phyloP scores from a whole-genome alignment of 2,329 filamentous ascomycete species.

The Shiraia sp. region DNA sequence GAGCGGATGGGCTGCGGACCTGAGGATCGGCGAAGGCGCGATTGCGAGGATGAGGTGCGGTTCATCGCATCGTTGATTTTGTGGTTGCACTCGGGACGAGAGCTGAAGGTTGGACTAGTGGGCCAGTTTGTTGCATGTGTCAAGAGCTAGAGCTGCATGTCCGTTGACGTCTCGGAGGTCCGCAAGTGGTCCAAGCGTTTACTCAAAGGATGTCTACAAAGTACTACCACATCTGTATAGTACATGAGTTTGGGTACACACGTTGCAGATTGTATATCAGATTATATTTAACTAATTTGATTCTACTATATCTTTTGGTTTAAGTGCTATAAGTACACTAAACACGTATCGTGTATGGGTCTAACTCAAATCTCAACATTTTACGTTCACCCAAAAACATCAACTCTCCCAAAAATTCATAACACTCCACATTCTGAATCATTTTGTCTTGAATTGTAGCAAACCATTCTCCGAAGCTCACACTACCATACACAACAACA shows the following conservation, averaged over 20 bases:
- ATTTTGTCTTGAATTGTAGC: not conserved
- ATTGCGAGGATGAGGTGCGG: slow-evolving; percentile 45
- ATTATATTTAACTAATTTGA: no score
- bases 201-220: not conserved
- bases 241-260: no score
- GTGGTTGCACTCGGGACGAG: not conserved
- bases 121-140: not conserved
- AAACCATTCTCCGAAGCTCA: not conserved
- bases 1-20: slow-evolving; percentile 29
- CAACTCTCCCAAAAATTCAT: not conserved
- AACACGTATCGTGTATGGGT: no score
- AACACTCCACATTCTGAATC: not conserved
- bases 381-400: no score
- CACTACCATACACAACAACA: no score
- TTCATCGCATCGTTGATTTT: slow-evolving; percentile 48
- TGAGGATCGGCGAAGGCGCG: slow-evolving; percentile 17
- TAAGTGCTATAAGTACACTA: no score
- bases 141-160: slow-evolving; percentile 6
- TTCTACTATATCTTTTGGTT: no score
- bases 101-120: not conserved
- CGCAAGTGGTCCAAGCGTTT: not conserved
- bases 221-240: not conserved
- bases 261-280: no score
- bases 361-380: not conserved
- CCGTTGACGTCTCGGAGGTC: slow-evolving; percentile 9